phyloP scores from a whole-genome alignment of 345 rosid genomes.

The Rhodomyrtus tomentosa region DNA sequence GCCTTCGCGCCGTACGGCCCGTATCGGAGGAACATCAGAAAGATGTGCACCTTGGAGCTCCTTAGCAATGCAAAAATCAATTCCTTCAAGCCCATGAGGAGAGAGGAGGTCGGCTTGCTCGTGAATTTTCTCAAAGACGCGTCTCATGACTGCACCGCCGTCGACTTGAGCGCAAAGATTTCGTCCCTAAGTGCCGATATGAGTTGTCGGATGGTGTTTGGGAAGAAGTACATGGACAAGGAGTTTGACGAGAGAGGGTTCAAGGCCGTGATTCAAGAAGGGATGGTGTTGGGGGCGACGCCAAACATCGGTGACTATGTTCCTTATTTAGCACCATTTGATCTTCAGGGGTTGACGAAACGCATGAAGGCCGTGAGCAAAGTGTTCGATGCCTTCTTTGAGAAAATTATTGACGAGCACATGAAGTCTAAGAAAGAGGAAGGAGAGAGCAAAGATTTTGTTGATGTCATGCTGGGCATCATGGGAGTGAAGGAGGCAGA shows the following conservation, averaged over 20 bases:
- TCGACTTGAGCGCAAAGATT: conserved; percentile 27
- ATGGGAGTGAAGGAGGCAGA: conserved; percentile 12
- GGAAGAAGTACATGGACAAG: conserved; percentile 25
- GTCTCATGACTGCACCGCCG: background rate
- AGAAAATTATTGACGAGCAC: conserved; percentile 28
- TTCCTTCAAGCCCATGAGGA: conserved; percentile 17
- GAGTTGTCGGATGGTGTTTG: conserved; percentile 38
- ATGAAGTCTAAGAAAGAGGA: background rate
- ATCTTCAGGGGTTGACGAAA: conserved; percentile 26
- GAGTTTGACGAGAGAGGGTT: conserved; percentile 31
- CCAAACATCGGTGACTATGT: conserved; percentile 24
- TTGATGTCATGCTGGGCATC: conserved; percentile 15
- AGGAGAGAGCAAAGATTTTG: conserved; percentile 12
- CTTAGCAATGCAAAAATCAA: conserved; percentile 19
- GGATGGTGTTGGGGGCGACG: conserved; percentile 17
- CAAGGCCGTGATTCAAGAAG: conserved; percentile 24
- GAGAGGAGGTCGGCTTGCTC: conserved; percentile 21
- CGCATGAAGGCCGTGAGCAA: conserved; percentile 10
- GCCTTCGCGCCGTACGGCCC: conserved; percentile 12
- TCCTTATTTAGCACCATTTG: conserved; percentile 17
- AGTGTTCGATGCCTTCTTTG: conserved; percentile 25
- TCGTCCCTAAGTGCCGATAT: conserved; percentile 14
- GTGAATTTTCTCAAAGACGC: conserved; percentile 11
- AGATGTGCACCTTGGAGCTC: conserved; percentile 34
- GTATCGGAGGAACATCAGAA: conserved; percentile 33